Conservation (phyloP, 192 early-diverging fungal genomes). For the Coemansia brasiliensis region DNA sequence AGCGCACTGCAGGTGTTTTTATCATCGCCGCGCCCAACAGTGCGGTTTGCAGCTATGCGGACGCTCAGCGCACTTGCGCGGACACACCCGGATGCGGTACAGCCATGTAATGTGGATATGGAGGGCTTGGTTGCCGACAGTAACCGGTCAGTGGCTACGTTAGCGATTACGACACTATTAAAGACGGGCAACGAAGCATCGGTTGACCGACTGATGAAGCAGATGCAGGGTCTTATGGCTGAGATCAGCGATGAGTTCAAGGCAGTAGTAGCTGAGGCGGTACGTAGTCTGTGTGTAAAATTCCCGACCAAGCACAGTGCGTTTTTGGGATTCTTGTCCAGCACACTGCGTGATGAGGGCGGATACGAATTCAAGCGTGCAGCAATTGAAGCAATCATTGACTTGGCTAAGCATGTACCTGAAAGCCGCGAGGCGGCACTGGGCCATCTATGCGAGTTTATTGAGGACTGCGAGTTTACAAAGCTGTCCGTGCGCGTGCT, state of each 20-base stretch:
- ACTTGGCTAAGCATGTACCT: conserved; percentile 90
- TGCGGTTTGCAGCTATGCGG: conserved; percentile 96
- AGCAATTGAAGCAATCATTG: conserved; percentile 96
- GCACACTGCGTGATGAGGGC: conserved; percentile 94
- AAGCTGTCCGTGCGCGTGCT: conserved; percentile 98
- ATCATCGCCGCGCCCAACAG: conserved; percentile 86
- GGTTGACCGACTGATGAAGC: conserved; percentile 98
- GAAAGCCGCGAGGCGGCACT: conserved; percentile 93
- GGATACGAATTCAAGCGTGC: conserved; percentile 96
- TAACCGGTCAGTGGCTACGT: conserved; percentile 96
- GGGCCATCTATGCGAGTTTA: conserved; percentile 97
- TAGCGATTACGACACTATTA: conserved; percentile 96
- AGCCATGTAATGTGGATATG: conserved; percentile 97
- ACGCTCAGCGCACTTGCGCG: conserved; percentile 92
- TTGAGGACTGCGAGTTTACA: conserved; percentile 99
- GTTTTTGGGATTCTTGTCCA: conserved; percentile 91
- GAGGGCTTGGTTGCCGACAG: conserved; percentile 95
- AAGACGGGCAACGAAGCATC: conserved; percentile 99
- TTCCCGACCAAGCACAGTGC: conserved; percentile 93
- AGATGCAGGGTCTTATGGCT: conserved; percentile 96
- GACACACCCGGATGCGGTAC: conserved; percentile 86
- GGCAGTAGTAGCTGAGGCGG: conserved; percentile 97
- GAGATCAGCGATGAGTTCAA: conserved; percentile 99
- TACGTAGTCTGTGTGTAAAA: conserved; percentile 93
- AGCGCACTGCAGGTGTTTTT: conserved; percentile 91